These are phyloP conservation scores for Austroboletus eburneus DNA, from an alignment of 768 basidiomycete genomes.

Conservation along the genomic window DNA sequence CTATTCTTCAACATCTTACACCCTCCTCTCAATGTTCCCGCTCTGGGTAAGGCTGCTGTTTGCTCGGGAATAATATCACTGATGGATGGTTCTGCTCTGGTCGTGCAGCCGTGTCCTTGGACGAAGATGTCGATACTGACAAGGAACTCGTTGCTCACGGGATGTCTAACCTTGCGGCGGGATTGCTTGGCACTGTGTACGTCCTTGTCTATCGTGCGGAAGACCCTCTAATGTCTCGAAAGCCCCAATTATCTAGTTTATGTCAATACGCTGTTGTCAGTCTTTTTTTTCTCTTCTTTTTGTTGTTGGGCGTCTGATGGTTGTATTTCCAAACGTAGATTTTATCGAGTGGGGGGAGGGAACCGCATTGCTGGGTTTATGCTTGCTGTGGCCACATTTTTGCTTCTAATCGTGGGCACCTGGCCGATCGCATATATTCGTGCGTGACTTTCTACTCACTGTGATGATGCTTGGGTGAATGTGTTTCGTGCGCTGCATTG, in stretches of 20 bases:
- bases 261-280: constrained; percentile 77
- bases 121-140: constrained; percentile 87
- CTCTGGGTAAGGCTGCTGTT: constrained; percentile 52
- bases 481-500: not conserved
- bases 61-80: not conserved
- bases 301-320: not conserved
- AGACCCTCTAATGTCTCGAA: constrained; percentile 12
- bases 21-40: constrained; percentile 86
- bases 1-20: constrained; percentile 84
- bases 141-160: constrained; percentile 92
- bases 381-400: constrained; percentile 69
- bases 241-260: constrained; percentile 87
- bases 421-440: constrained; percentile 90
- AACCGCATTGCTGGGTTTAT: constrained; percentile 82
- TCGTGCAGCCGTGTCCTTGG: constrained; percentile 72
- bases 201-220: constrained; percentile 21
- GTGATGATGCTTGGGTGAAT: not conserved
- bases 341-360: constrained; percentile 91
- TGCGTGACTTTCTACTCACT: constrained; percentile 37
- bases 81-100: not conserved
- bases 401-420: constrained; percentile 78
- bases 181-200: constrained; percentile 76
- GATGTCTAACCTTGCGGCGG: constrained; percentile 82
- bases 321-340: constrained; percentile 35
- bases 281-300: constrained; percentile 6